Percentiles rank a stretch among this genome's conserved stretches.
Conservation (phyloP, 225 moss, liverwort and hornwort genomes). For the Polytrichum formosum region DNA sequence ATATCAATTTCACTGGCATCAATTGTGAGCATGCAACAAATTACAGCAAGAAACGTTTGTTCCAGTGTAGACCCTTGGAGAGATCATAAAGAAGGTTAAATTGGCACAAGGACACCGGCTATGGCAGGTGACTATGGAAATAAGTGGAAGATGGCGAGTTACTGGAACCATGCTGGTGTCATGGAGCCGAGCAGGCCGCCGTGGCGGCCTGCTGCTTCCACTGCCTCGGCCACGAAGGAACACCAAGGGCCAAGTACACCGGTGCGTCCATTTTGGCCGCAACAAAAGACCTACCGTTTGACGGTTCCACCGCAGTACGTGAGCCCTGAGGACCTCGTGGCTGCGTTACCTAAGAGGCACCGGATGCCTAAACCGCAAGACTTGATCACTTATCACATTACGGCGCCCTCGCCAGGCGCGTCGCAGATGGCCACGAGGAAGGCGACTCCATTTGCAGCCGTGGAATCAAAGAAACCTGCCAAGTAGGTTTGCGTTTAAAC, state of each 20-base stretch:
- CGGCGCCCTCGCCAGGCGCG: neutral
- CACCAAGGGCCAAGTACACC: neutral
- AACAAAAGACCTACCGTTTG: slow-evolving; percentile 21
- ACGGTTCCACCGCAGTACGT: slow-evolving; percentile 47
- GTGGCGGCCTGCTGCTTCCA: slow-evolving; percentile 55
- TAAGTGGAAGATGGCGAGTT: slow-evolving; percentile 36
- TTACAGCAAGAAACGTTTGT: no score
- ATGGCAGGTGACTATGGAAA: no score
- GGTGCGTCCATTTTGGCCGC: slow-evolving; percentile 6
- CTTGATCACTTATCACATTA: neutral
- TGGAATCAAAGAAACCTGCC: neutral
- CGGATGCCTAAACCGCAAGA: slow-evolving; percentile 21
- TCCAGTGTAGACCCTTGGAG: no score
- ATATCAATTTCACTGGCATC: no score
- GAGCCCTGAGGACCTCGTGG: slow-evolving; percentile 41
- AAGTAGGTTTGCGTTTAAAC: neutral
- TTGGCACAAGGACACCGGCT: no score
- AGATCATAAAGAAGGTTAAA: no score
- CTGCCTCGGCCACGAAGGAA: slow-evolving; percentile 22
- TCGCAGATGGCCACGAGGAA: neutral
- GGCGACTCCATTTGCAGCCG: neutral
- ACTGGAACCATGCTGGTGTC: slow-evolving; percentile 28
- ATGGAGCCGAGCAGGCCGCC: slow-evolving; percentile 33
- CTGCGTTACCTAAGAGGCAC: slow-evolving; percentile 44
- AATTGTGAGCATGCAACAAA: no score